Percentiles rank a stretch among this genome's conserved stretches.
phyloP scores from a whole-genome alignment of 2,329 filamentous ascomycete species.

The Botrytis hyacinthi region DNA sequence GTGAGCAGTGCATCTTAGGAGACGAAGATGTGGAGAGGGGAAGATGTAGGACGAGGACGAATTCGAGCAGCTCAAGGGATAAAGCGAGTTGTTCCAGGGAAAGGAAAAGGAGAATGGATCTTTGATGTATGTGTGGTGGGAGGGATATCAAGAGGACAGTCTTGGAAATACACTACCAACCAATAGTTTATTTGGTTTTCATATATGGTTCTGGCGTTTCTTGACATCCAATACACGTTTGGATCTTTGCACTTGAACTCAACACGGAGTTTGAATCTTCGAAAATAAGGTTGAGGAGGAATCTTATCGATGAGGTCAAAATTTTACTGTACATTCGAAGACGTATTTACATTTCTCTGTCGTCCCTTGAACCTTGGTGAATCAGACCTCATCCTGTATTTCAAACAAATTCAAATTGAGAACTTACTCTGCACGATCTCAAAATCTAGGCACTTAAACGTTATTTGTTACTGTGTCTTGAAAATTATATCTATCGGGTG shows the following conservation, averaged over 20 bases:
- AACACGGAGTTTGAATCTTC: background rate
- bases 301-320: background rate
- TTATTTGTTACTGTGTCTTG: background rate
- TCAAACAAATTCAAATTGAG: background rate
- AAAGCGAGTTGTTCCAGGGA: slow-evolving; percentile 6
- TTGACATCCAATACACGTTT: background rate
- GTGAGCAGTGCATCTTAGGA: background rate
- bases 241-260: background rate
- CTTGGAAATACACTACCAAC: background rate
- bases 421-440: background rate
- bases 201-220: background rate
- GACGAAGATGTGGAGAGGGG: slow-evolving; percentile 5
- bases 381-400: background rate
- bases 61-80: slow-evolving; percentile 8
- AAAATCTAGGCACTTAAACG: background rate
- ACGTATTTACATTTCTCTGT: background rate
- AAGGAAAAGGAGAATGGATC: slow-evolving; percentile 3
- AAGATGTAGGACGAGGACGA: slow-evolving; percentile 13
- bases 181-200: background rate
- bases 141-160: background rate
- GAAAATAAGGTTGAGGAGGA: background rate
- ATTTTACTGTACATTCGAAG: background rate
- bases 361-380: background rate
- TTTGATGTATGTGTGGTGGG: background rate
- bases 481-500: background rate